These are phyloP conservation scores for Kazachstania kunashirensis DNA, from an alignment of 805 yeast genomes.

Conservation along the genomic window DNA sequence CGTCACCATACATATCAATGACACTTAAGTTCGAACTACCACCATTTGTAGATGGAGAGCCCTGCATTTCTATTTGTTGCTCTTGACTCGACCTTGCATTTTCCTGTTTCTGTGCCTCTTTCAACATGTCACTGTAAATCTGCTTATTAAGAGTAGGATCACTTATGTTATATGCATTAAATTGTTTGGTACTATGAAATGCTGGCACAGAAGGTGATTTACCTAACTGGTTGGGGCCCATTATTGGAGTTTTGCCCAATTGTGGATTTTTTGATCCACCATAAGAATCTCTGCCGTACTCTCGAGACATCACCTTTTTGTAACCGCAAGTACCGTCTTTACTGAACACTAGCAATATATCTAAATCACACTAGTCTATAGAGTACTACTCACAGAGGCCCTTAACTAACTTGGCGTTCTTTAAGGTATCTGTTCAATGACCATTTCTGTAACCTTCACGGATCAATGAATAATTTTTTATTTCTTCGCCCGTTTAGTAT, in stretches of 20 bases:
- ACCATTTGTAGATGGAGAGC: neutral
- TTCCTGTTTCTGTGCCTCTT: neutral
- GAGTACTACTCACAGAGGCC: too few species aligned
- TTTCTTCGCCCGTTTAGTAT: too few species aligned
- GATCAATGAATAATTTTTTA: too few species aligned
- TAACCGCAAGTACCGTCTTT: too few species aligned
- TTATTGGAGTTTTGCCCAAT: neutral
- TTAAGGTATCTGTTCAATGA: too few species aligned
- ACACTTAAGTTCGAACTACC: conserved; percentile 29
- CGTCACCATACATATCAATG: conserved; percentile 32
- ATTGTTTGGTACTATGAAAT: conserved; percentile 9
- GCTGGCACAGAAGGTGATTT: conserved; percentile 20
- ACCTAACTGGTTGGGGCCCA: neutral
- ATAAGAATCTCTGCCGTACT: conserved; percentile 1
- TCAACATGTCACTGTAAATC: neutral
- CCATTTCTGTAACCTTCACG: too few species aligned
- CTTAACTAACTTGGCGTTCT: too few species aligned
- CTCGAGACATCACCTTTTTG: too few species aligned
- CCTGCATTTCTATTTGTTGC: neutral
- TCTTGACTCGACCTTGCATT: neutral
- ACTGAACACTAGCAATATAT: too few species aligned
- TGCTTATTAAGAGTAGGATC: conserved; percentile 6
- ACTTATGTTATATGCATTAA: conserved; percentile 6
- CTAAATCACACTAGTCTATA: too few species aligned
- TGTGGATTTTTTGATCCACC: neutral